Conservation (phyloP, 345 rosid genomes). For the Brassica juncea region DNA sequence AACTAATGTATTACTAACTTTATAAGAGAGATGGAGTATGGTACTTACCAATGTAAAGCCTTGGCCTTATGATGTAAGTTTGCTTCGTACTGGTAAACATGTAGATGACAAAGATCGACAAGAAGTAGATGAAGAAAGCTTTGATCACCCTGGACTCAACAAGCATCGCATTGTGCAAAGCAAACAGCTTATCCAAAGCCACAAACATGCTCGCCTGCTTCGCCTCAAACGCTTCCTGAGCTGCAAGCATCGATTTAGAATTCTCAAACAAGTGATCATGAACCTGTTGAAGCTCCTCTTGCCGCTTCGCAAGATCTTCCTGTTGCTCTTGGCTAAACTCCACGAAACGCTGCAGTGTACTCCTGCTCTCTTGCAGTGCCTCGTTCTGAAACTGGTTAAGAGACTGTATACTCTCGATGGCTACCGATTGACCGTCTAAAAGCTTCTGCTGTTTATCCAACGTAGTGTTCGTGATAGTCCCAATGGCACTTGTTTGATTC, state of each 20-base stretch:
- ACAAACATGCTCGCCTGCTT: constrained; percentile 86
- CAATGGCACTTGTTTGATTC: constrained; percentile 62
- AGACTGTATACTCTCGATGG: constrained; percentile 64
- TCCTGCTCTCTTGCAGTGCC: constrained; percentile 84
- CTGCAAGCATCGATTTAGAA: constrained; percentile 67
- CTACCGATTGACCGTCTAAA: constrained; percentile 63
- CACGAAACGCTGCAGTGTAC: constrained; percentile 52
- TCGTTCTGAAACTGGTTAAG: constrained; percentile 67
- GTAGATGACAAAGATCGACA: constrained; percentile 64
- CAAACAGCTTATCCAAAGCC: constrained; percentile 75
- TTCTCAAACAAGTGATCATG: constrained; percentile 68
- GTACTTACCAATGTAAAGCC: constrained; percentile 67
- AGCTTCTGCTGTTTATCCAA: constrained; percentile 72
- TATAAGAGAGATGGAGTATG: background rate
- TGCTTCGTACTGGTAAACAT: constrained; percentile 93
- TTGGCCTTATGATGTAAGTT: constrained; percentile 75
- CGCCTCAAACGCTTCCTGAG: constrained; percentile 86
- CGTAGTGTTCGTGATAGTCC: constrained; percentile 54
- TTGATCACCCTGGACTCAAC: constrained; percentile 75
- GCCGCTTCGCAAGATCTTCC: constrained; percentile 65
- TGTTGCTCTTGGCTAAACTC: constrained; percentile 70
- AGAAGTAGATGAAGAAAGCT: constrained; percentile 64
- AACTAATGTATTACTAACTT: background rate
- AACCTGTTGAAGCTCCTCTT: constrained; percentile 64
- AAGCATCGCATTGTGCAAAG: constrained; percentile 80